These are phyloP conservation scores for Cutaneotrichosporon curvatum DNA, from an alignment of 1,284 basidiomycete genomes.

Conservation along the genomic window DNA sequence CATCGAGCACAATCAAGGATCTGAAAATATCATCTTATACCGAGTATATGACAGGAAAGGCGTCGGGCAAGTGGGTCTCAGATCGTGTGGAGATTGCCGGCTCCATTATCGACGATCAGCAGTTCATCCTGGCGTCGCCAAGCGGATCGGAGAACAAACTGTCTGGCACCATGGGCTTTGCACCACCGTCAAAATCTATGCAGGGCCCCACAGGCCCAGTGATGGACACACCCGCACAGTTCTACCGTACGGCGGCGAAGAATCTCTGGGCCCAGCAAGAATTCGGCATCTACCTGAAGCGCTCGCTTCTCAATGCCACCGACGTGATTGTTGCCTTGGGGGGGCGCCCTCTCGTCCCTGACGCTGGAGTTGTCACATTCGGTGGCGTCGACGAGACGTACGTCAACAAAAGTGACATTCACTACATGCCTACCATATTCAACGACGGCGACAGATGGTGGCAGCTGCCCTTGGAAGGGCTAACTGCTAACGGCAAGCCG, in stretches of 20 bases:
- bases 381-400: constrained; percentile 55
- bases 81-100: constrained; percentile 72
- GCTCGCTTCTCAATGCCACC: constrained; percentile 36
- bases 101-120: constrained; percentile 59
- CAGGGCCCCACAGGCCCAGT: not conserved
- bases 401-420: constrained; percentile 68
- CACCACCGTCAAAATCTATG: constrained; percentile 22
- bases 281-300: constrained; percentile 72
- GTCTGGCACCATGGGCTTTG: constrained; percentile 45
- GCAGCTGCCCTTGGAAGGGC: constrained; percentile 47
- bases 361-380: constrained; percentile 72
- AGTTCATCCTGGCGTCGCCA: constrained; percentile 45
- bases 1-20: constrained; percentile 18
- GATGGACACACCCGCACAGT: constrained; percentile 8
- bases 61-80: constrained; percentile 57
- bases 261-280: constrained; percentile 56
- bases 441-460: constrained; percentile 48
- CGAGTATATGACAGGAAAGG: constrained; percentile 70
- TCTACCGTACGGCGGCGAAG: constrained; percentile 55
- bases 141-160: constrained; percentile 10
- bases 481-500: constrained; percentile 43
- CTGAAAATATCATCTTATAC: constrained; percentile 53
- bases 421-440: too few species aligned
- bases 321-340: too few species aligned
- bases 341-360: constrained; percentile 49